Percentiles rank a stretch among this genome's conserved stretches.
Evolutionary conservation across 208 protist species (phyloP).

Genomic region (Trypanosoma mega): DNA sequence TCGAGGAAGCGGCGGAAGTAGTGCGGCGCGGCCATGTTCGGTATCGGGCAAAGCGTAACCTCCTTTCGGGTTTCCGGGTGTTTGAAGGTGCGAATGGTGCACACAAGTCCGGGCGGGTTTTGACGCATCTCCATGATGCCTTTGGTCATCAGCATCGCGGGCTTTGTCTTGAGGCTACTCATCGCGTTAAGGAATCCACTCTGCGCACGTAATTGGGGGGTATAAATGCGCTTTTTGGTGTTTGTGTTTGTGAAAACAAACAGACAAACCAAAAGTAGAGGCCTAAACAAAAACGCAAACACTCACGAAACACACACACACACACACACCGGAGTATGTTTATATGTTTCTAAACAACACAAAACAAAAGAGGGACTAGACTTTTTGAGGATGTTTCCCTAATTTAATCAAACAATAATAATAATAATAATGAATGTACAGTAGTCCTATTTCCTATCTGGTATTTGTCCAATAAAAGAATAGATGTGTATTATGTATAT

Average conservation of each 20-base stretch:
- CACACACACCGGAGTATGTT: too few species aligned
- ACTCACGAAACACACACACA: too few species aligned
- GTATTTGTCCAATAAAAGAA: constrained; percentile 9
- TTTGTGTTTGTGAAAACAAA: not conserved
- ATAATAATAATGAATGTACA: constrained; percentile 14
- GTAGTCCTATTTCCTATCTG: not conserved
- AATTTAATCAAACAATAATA: too few species aligned
- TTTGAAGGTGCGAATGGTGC: constrained; percentile 59
- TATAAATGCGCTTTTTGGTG: not conserved
- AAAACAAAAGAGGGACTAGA: constrained; percentile 13
- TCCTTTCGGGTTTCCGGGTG: constrained; percentile 72
- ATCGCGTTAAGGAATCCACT: too few species aligned
- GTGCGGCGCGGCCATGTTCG: constrained; percentile 59
- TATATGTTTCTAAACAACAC: not conserved
- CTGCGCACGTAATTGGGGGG: not conserved
- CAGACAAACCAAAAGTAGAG: too few species aligned
- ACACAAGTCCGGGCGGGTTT: constrained; percentile 66
- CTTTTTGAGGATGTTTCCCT: too few species aligned
- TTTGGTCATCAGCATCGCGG: constrained; percentile 78
- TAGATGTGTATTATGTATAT: too few species aligned
- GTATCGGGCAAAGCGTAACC: constrained; percentile 77
- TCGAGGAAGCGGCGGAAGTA: constrained; percentile 67
- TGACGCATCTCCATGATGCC: constrained; percentile 83
- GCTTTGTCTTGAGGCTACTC: constrained; percentile 57
- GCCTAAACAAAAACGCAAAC: too few species aligned